Base-by-base conservation (phyloP, 2,329 filamentous ascomycete species). In the Graphium sp. region DNA sequence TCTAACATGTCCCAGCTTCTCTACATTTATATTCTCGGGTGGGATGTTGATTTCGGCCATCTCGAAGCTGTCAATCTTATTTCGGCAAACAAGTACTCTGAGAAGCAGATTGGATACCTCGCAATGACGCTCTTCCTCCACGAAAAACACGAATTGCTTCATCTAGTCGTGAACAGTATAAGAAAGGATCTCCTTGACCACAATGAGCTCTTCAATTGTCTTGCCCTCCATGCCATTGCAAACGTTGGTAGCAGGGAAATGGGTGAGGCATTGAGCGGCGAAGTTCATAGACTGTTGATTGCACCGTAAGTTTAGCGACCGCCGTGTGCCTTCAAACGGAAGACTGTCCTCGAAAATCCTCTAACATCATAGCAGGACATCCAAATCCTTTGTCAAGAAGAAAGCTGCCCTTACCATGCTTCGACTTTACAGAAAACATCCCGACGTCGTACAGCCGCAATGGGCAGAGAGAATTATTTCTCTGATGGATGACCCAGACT, bases 31-130 rank as follows among this genome's bases (percentile, higher is more conserved):
- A 98, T 98, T 35, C 70, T 98, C 39, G 89, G 89, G 27, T 98
- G 89, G 79, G 87, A 98, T 50, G 87, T 98, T 55, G 91, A 95
- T 52, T 98, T 98, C 53, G 89, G 89, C 32, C 89, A 98, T 49
- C 73, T 98, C 40, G 89, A 98, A 58, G 91, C 91, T 19, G 87
- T 98, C 48, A 95, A 95, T 48, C 70, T 98, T 45, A 91, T 98
- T 41, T 94, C 87, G 17, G 84, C 87, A 32, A 84, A 67, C 46
- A 98, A 95, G 50, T 98, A 95, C 56, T 95, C 87, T 14, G 89
- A 98, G 52, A 98, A 98, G 59, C 89, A 98, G 61, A 98, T 98
- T 47, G 89, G 89, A 32, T 98, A 98, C 50, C 67, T 98, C 42
- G 89, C 89, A 30, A 91, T 98, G 53, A 98, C 89, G 2, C 65